Percentiles rank a stretch among this genome's conserved stretches.
These are phyloP conservation scores for Rutstroemia sydowiana DNA, from an alignment of 2,329 filamentous ascomycete species.

Conservation along the genomic window DNA sequence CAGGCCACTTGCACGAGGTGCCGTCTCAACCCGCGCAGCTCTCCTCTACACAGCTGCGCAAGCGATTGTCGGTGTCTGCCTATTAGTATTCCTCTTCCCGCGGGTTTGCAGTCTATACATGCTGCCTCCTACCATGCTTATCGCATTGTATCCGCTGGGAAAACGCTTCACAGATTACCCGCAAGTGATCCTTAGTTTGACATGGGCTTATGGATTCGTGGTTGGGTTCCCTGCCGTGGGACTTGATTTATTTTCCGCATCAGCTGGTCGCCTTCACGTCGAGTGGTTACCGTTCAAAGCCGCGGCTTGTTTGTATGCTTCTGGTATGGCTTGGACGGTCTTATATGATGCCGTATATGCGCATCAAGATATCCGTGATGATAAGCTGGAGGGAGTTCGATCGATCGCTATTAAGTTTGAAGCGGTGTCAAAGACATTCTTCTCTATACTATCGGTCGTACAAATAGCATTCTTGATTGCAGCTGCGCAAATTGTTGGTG, in stretches of 20 bases:
- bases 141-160: constrained; percentile 3
- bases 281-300: neutral
- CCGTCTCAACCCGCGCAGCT: neutral
- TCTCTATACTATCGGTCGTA: neutral
- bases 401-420: constrained; percentile 3
- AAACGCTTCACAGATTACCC: constrained; percentile 11
- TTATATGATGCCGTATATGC: constrained; percentile 12
- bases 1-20: neutral
- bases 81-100: neutral
- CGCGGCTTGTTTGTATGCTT: neutral
- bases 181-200: constrained; percentile 10
- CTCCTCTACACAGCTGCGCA: neutral
- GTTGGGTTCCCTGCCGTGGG: constrained; percentile 1
- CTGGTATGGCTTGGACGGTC: constrained; percentile 7
- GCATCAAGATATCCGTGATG: constrained; percentile 10
- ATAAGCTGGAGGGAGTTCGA: constrained; percentile 7
- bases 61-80: neutral
- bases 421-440: neutral
- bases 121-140: neutral
- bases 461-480: neutral
- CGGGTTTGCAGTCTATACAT: neutral
- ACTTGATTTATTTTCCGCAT: constrained; percentile 1
- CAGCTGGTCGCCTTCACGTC: too few relatives aligned
- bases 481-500: neutral
- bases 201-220: neutral